Base-by-base conservation (phyloP, 2,329 filamentous ascomycete species). In the Diaporthe eres region DNA sequence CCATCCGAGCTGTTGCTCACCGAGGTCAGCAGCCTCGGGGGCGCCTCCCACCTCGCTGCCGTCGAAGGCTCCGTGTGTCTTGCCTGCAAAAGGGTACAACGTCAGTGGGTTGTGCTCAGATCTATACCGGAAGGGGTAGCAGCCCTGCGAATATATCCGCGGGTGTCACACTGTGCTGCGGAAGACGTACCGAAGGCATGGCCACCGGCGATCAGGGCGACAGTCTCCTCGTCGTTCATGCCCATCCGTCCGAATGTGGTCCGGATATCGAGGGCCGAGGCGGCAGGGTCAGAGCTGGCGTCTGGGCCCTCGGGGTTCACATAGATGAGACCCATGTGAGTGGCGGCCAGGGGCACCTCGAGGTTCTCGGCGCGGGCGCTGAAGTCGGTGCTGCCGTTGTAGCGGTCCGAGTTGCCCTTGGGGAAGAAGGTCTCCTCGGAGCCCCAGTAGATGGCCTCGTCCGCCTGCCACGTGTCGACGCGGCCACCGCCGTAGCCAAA, bases 181-280 rank as follows among this genome's bases (percentile, higher is more conserved):
- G 25, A 13, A 37, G 47, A 68, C 65, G n/a, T 68, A 68, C 93
- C 93, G 80, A 95, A 94, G 44, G 90, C 88, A 86, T 95, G 93
- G 55, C 93, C 93, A 81, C 93, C 93, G 57, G 91, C 91, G 82
- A 95, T 94, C 67, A 95, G 85, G 22, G 93, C 93, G 74, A 93
- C 93, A 0, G 93, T 95, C 87, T 95, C 93, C 84, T 93, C 90
- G 81, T 94, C 92, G 81, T 94, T 91, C 93, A 95, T 95, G 75
- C 91, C 93, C 93, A 95, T 95, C 81, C 92, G 92, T 75, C 87
- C 88, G 78, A 95, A 95, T 15, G 93, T 94, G 74, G 86, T 88
- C 76, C 92, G 92, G 82, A 95, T 95, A 80, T 95, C 93, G 73
- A 88, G 85, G 67, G 90, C 93, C 6, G 93, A 88, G 15, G 91